Percentiles rank a stretch among this genome's conserved stretches.
Evolutionary conservation across 2,329 filamentous ascomycete genomes (phyloP).

Genomic region (Penicillium fuscoglaucum): DNA sequence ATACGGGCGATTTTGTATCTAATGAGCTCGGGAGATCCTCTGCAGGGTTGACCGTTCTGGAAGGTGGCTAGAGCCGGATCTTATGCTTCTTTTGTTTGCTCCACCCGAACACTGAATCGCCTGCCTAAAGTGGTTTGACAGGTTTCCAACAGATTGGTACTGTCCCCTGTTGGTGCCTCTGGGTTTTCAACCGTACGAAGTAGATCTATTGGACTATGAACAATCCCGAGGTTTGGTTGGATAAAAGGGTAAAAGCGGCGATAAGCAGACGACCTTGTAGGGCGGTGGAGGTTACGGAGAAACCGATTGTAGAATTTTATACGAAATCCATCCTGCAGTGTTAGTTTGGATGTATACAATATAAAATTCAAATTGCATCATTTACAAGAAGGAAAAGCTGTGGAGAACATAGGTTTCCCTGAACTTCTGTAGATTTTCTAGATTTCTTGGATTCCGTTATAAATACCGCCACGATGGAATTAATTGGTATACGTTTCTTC

Average conservation of each 20-base stretch:
- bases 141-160: constrained; percentile 15
- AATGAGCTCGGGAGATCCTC: constrained; percentile 17
- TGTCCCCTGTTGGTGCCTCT: constrained; percentile 10
- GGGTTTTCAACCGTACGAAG: background rate
- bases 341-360: background rate
- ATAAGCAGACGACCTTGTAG: constrained; percentile 14
- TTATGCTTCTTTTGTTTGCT: constrained; percentile 25
- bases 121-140: constrained; percentile 28
- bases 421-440: background rate
- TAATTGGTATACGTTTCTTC: background rate
- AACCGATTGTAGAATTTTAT: background rate
- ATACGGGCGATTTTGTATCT: constrained; percentile 12
- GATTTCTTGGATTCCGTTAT: background rate
- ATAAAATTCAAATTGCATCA: background rate
- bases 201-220: constrained; percentile 7
- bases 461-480: background rate
- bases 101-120: constrained; percentile 21
- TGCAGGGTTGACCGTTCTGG: constrained; percentile 25
- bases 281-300: constrained; percentile 4
- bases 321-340: background rate
- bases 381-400: background rate
- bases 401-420: background rate
- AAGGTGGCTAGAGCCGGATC: constrained; percentile 27
- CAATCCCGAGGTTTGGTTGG: constrained; percentile 9
- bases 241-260: constrained; percentile 4